Base-by-base conservation (phyloP, 495 filamentous ascomycete genomes). In the Penicillium nucicola region DNA sequence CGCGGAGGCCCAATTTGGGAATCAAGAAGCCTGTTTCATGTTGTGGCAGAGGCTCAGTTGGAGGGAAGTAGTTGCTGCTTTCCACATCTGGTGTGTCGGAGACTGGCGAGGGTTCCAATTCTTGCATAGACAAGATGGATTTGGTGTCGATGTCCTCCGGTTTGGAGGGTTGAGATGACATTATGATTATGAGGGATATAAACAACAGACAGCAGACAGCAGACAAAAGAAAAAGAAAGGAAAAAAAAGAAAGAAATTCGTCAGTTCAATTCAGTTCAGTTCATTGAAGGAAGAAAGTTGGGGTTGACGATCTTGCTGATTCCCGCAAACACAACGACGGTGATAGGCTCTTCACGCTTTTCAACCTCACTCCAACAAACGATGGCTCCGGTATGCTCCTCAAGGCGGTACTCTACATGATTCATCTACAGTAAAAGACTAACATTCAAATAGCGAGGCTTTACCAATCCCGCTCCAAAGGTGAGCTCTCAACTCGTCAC, bases 101-200 rank as follows among this genome's bases (percentile, higher is more conserved):
- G 23, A 95, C 86, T 1, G 91, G 91, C 9, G 84, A 82, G 9
- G 91, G 91, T 36, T 95, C 91, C 22, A 96, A 71, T 49, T 91
- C 81, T 44, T 86, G 77, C 56, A 96, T 80, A 22, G 85, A 88
- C 30, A 82, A 66, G 34, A 84, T 68, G 4, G 84, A 74, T 43
- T 60, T 67, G 33, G 66, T 65, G 25, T 77, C 71, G 33, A 67
- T 59, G 33, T 67, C 63, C 30, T 66, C 55, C 23, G 55, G 56
- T 49, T 65, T 65, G 23, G 43, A 14, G 33, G 44, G 42, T 31
- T 38, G 20, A 5, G 44, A 35, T 1, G 28, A 31, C 50, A 54
- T 53, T 45, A n/a, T 57, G 28, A 25, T 9, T 25, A 18, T 23
- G 30, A 34, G 12, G 15, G 1, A 7, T 19, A 10, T 5, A 13